Evolutionary conservation across 257 asterid genomes (phyloP).

Genomic region (Nicotiana undulata): DNA sequence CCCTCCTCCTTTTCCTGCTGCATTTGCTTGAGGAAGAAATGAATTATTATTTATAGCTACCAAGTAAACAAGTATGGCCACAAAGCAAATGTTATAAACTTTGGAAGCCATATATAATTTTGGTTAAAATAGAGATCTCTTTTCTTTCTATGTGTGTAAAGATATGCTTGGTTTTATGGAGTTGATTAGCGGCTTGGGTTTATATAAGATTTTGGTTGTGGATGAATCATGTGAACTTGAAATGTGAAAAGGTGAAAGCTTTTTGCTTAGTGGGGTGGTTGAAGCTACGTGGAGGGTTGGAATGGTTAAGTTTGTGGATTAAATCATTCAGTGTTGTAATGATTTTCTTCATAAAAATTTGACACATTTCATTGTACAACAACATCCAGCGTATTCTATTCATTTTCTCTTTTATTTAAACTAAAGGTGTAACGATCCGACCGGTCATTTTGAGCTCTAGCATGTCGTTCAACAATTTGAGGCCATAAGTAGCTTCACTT

Average conservation of each 20-base stretch:
- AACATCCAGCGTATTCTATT: too few relatives aligned
- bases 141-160: not conserved
- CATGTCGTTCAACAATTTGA: too few relatives aligned
- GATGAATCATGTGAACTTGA: not conserved
- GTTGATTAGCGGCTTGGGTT: not conserved
- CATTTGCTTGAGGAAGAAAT: conserved; percentile 8
- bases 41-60: not conserved
- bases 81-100: not conserved
- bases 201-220: conserved; percentile 3
- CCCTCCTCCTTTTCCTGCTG: conserved; percentile 13
- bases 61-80: conserved; percentile 11
- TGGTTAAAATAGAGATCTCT: not conserved
- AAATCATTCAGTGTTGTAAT: not conserved
- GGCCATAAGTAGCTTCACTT: too few relatives aligned
- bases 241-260: conserved; percentile 8
- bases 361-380: not conserved
- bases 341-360: not conserved
- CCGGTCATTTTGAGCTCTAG: too few relatives aligned
- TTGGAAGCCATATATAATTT: conserved; percentile 12
- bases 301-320: not conserved
- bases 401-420: not conserved
- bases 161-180: not conserved
- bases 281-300: conserved; percentile 8
- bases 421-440: too few relatives aligned
- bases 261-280: conserved; percentile 15